Base-by-base conservation (phyloP, 2,329 filamentous ascomycete genomes). In the Aspergillus proliferans region DNA sequence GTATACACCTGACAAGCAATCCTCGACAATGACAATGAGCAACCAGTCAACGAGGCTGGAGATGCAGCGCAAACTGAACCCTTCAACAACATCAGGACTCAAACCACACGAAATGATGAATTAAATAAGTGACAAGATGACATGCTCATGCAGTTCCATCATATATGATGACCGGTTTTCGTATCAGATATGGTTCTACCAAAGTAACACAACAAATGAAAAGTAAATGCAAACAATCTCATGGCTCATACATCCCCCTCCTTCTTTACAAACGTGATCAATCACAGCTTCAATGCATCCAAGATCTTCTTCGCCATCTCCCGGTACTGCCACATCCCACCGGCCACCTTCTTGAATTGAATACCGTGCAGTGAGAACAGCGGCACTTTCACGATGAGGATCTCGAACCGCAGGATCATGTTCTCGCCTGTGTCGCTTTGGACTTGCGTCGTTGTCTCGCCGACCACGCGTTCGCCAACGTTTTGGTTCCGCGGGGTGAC, bases 311-410 rank as follows among this genome's bases (percentile, higher is more conserved):
- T 91, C 33, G 93, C 93, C 90, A 97, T 94, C 64, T 88, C 92
- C 76, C 96, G 95, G 74, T 95, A 98, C 70, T 96, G 91, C 91
- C 92, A 97, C 50, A 93, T 97, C 51, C 94, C 92, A 33, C 93
- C 92, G 49, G 88, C 83, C 58, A 97, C 85, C 66, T 93, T 90
- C 78, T 98, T 98, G 76, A 98, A 98, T 68, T 97, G 93, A 53
- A 98, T 91, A 44, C 93, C 93, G 64, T 98, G 92, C 49, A 98
- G 73, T 39, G 87, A 90, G 52, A 98, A 83, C 46, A 98, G 75
- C 10, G 93, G 93, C 22, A 98, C 90, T 72, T 98, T 98, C 66
- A 98, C 93, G 58, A 98, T 93, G 58, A 96, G 84, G 54, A 97
- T 95, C 67, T 98, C 93, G 64, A 97, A 98, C 55, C 88, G 84